phyloP scores from a whole-genome alignment of 225 moss, liverwort and hornwort species.

The Sphagnum contortum region DNA sequence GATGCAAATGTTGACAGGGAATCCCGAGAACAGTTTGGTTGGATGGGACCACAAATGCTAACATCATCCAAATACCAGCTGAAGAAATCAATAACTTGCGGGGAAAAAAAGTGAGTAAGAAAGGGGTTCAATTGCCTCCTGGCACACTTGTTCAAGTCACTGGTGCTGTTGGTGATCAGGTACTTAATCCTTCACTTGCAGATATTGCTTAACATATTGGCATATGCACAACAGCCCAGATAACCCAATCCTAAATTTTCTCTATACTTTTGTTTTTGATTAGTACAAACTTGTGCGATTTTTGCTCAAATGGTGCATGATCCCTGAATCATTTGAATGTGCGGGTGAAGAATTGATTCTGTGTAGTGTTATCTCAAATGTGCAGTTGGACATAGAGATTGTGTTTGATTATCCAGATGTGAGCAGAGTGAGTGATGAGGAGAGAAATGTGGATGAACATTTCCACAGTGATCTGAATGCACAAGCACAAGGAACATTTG shows the following conservation, averaged over 20 bases:
- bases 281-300: not conserved
- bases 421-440: not conserved
- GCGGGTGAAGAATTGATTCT: too few relatives aligned
- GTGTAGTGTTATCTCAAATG: not conserved
- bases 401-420: not conserved
- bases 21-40: conserved; percentile 38
- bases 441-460: conserved; percentile 7
- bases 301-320: too few relatives aligned
- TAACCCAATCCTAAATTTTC: too few relatives aligned
- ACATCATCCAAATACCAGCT: conserved; percentile 37
- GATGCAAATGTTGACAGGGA: conserved; percentile 12
- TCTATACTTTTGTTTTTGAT: too few relatives aligned
- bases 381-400: conserved; percentile 5
- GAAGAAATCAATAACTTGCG: conserved; percentile 28
- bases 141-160: conserved; percentile 22
- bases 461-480: conserved; percentile 34
- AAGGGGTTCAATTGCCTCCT: conserved; percentile 7
- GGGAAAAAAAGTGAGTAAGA: not conserved
- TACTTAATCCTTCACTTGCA: not conserved
- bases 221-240: not conserved
- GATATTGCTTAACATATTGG: too few relatives aligned
- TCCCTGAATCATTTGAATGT: too few relatives aligned
- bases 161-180: conserved; percentile 43
- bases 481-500: conserved; percentile 8
- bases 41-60: conserved; percentile 20